Base-by-base conservation (phyloP, 1,284 basidiomycete species). In the Cutaneotrichosporon sp. region DNA sequence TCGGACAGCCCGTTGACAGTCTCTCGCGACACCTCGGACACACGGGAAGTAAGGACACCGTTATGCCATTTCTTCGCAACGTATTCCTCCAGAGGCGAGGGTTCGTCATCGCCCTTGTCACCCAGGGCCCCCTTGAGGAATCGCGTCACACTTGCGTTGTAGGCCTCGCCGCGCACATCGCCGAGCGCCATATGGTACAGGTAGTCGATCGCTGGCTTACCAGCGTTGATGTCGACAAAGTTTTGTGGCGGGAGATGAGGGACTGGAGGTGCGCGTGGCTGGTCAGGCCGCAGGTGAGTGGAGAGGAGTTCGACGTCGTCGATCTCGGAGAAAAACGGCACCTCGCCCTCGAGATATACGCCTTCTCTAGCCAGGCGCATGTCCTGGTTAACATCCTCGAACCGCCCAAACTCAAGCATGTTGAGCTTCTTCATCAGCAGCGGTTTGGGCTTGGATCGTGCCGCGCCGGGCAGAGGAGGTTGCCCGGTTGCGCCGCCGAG, bases 61-160 rank as follows among this genome's bases (percentile, higher is more conserved):
- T 43, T 52, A 27, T 64, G 64, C 54, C 62, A 70, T 5, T 60
- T 45, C 5, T 51, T 49, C 8, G 51, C 31, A 6, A 66, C 67
- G 42, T 67, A 70, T 32, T 67, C 29, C 4, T 39, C 37, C 11
- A 26, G 24, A 9, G 45, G 20, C 22, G 33, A 17, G 33, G 45
- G 33, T 8, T 46, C 45, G 24, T 11, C 20, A 35, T 52, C 31
- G 12, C 19, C 49, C 12, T 44, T 38, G 9, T 45, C 33, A 16
- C 35, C 52, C 51, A 69, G 63, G 2, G 72, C 72, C 3, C 74
- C 72, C 3, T 55, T 39, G 14, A 75, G 58, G 54, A 75, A 75
- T 6, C 52, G 48, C 14, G 61, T 46, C 11, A 75, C 59, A 51
- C 67, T 70, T 9, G 56, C 46, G 4, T 62, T 38, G 52, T 75